Evolutionary conservation across 2,329 filamentous ascomycete genomes (phyloP).

Genomic region (Aspergillus sp.): DNA sequence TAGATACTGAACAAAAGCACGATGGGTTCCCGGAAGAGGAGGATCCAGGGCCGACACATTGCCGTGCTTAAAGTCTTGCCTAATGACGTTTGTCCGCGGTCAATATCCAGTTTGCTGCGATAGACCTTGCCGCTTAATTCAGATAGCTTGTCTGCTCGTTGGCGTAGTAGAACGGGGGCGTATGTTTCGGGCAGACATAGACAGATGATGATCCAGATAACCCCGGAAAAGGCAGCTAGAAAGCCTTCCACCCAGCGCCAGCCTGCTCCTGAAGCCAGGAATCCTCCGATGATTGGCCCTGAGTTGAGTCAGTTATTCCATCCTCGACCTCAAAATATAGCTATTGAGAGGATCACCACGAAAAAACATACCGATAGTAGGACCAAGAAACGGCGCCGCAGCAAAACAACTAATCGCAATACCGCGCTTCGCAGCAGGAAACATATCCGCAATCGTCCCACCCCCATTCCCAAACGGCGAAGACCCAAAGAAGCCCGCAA

Average conservation of each 20-base stretch:
- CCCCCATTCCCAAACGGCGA: conserved; percentile 58
- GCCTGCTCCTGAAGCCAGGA: conserved; percentile 56
- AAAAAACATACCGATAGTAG: conserved; percentile 39
- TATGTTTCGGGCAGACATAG: conserved; percentile 33
- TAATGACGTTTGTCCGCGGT: conserved; percentile 37
- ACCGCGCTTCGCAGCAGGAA: conserved; percentile 48
- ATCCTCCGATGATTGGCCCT: conserved; percentile 61
- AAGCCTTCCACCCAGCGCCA: conserved; percentile 66
- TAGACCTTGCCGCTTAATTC: conserved; percentile 27
- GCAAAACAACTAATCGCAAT: conserved; percentile 61
- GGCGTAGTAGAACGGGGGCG: conserved; percentile 45
- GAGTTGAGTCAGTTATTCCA: neutral
- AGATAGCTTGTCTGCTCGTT: conserved; percentile 36
- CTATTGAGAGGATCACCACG: too few species aligned
- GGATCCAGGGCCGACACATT: conserved; percentile 40
- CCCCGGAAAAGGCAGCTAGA: conserved; percentile 53
- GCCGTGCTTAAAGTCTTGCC: conserved; percentile 39
- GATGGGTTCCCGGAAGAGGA: conserved; percentile 24
- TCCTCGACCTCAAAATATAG: too few species aligned
- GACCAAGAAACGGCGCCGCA: conserved; percentile 62
- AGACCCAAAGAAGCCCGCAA: conserved; percentile 58
- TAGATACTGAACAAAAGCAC: conserved; percentile 16
- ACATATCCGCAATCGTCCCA: conserved; percentile 58
- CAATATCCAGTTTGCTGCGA: conserved; percentile 28
- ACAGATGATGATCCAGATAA: conserved; percentile 3